A percentile compares a stretch with the other conserved stretches of the same genome.
Evolutionary conservation across 78 protist species (phyloP).

Genomic region (Polysphondylium violaceum): DNA sequence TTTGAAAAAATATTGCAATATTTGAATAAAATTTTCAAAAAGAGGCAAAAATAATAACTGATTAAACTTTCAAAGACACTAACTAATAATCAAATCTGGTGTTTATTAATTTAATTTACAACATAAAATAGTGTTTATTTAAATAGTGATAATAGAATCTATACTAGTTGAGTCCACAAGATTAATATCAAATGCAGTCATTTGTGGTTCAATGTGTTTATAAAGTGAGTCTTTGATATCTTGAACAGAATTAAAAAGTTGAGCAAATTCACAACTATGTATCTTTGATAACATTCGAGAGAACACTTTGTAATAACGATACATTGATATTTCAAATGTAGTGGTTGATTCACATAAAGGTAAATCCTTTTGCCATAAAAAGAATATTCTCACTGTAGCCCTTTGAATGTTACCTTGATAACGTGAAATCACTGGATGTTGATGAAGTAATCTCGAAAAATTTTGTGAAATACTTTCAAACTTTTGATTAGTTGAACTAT

Average conservation of each 20-base stretch:
- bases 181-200: constrained; percentile 43
- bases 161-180: constrained; percentile 16
- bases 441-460: constrained; percentile 24
- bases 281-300: constrained; percentile 48
- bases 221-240: constrained; percentile 31
- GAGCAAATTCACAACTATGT: constrained; percentile 19
- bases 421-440: constrained; percentile 22
- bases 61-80: no score
- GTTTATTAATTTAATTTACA: no score
- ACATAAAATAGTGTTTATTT: no score
- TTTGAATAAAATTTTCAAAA: no score
- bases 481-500: constrained; percentile 14
- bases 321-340: constrained; percentile 40
- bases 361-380: constrained; percentile 60
- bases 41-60: no score
- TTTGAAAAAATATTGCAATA: no score
- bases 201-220: constrained; percentile 19
- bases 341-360: constrained; percentile 69
- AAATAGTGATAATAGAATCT: constrained; percentile 23
- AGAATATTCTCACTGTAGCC: constrained; percentile 44
- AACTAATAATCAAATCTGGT: no score
- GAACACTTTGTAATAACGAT: constrained; percentile 63
- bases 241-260: constrained; percentile 12
- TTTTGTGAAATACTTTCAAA: constrained; percentile 39
- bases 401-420: constrained; percentile 75